Evolutionary conservation across 1,284 basidiomycete genomes (phyloP).

Genomic region (Xanthoconium separans): DNA sequence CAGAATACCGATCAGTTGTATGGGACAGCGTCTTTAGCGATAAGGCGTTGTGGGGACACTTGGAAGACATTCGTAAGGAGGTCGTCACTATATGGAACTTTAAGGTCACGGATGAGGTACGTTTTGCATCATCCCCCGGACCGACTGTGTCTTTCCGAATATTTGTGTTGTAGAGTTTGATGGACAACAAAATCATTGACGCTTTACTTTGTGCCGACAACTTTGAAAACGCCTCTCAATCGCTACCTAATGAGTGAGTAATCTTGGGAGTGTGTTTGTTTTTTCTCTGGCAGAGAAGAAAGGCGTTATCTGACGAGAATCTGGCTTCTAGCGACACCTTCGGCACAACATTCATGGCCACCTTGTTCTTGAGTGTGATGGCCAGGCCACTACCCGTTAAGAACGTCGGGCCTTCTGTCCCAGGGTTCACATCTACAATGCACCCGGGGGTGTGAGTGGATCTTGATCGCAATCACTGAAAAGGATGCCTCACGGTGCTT

Average conservation of each 20-base stretch:
- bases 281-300: too few species aligned
- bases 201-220: conserved; percentile 6
- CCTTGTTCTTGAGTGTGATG: too few species aligned
- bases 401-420: not conserved
- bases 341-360: too few species aligned
- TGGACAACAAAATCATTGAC: conserved; percentile 7
- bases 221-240: conserved; percentile 10
- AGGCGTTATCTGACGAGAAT: too few species aligned
- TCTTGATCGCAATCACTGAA: not conserved
- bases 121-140: not conserved
- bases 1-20: conserved; percentile 32
- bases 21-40: conserved; percentile 21
- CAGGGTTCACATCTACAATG: not conserved
- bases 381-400: not conserved
- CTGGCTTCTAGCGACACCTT: too few species aligned
- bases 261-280: not conserved
- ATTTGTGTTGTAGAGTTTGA: conserved; percentile 3
- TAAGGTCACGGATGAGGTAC: conserved; percentile 23
- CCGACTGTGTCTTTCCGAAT: not conserved
- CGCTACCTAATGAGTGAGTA: not conserved
- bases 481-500: too few species aligned
- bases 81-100: conserved; percentile 33
- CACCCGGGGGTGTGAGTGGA: conserved; percentile 12
- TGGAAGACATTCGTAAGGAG: conserved; percentile 27
- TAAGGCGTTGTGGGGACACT: conserved; percentile 15